Conservation (phyloP, 2,329 filamentous ascomycete species). For the Cladosporium oxysporum region DNA sequence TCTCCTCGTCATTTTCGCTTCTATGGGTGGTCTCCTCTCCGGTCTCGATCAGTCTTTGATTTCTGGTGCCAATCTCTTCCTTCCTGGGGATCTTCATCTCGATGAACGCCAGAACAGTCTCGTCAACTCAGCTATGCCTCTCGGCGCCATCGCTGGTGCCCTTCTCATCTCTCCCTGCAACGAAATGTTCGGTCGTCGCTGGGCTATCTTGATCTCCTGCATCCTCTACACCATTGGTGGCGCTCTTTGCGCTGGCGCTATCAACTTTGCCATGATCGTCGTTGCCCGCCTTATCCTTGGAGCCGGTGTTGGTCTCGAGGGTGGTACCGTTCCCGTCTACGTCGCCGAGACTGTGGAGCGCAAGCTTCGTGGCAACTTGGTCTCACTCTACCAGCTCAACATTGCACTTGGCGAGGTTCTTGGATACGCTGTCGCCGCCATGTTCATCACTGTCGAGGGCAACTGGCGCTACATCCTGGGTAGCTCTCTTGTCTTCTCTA, state of each 20-base stretch:
- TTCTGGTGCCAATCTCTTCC: constrained; percentile 67
- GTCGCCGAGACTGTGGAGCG: constrained; percentile 72
- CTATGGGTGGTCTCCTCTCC: constrained; percentile 71
- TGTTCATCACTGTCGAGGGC: constrained; percentile 68
- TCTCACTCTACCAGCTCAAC: constrained; percentile 74
- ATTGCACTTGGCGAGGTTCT: constrained; percentile 74
- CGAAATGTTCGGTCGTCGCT: constrained; percentile 66
- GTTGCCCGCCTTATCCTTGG: constrained; percentile 68
- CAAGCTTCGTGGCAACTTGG: constrained; percentile 68
- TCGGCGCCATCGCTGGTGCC: constrained; percentile 71
- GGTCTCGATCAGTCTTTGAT: constrained; percentile 74
- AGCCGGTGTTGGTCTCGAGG: constrained; percentile 70
- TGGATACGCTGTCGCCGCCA: constrained; percentile 71
- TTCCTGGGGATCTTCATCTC: constrained; percentile 61
- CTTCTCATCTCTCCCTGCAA: constrained; percentile 67
- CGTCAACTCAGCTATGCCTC: constrained; percentile 70
- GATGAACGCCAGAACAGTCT: constrained; percentile 60
- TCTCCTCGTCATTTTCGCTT: constrained; percentile 69
- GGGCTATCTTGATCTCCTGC: constrained; percentile 69
- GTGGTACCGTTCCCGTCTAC: constrained; percentile 73
- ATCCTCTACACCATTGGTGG: constrained; percentile 71
- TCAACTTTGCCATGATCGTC: constrained; percentile 72
- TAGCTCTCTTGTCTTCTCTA: constrained; percentile 70
- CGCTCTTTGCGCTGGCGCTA: constrained; percentile 66
- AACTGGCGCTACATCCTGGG: constrained; percentile 76